Percentiles rank a stretch among this genome's conserved stretches.
Conservation (phyloP, 78 protist genomes). For the Mastigamoeba balamuthi region DNA sequence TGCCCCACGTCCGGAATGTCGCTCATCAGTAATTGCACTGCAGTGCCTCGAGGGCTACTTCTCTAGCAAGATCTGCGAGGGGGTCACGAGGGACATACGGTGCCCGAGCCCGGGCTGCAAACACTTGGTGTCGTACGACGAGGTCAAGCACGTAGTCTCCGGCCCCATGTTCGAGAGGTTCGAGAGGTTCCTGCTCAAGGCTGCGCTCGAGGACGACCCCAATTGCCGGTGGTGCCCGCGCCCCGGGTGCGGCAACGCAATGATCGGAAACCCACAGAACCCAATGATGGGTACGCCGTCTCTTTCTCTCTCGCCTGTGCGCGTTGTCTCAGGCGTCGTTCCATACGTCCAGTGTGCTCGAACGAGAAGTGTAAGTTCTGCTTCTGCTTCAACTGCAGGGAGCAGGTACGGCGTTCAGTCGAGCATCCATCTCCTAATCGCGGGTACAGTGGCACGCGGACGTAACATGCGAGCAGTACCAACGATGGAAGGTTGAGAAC, state of each 20-base stretch:
- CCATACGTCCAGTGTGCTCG: no score
- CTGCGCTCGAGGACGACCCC: not conserved
- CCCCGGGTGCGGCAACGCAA: not conserved
- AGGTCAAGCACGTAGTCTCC: not conserved
- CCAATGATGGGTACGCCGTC: constrained; percentile 9
- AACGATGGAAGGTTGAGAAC: not conserved
- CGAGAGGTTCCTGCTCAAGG: not conserved
- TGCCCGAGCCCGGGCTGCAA: not conserved
- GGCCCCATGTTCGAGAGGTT: not conserved
- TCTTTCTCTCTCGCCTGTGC: no score
- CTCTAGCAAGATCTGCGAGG: not conserved
- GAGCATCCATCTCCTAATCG: not conserved
- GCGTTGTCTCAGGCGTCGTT: no score
- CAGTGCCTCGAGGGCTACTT: not conserved
- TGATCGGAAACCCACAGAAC: not conserved
- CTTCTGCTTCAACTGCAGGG: constrained; percentile 3
- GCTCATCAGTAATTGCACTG: no score
- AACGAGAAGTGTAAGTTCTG: not conserved
- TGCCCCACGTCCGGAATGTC: not conserved
- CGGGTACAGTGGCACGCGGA: not conserved
- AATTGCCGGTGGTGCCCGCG: constrained; percentile 3
- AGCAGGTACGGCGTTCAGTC: not conserved
- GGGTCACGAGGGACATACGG: not conserved
- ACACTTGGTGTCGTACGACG: not conserved
- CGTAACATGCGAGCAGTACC: not conserved